Percentiles rank a stretch among this genome's conserved stretches.
phyloP scores from a whole-genome alignment of 2,329 filamentous ascomycete genomes.

The Tolypocladium album region DNA sequence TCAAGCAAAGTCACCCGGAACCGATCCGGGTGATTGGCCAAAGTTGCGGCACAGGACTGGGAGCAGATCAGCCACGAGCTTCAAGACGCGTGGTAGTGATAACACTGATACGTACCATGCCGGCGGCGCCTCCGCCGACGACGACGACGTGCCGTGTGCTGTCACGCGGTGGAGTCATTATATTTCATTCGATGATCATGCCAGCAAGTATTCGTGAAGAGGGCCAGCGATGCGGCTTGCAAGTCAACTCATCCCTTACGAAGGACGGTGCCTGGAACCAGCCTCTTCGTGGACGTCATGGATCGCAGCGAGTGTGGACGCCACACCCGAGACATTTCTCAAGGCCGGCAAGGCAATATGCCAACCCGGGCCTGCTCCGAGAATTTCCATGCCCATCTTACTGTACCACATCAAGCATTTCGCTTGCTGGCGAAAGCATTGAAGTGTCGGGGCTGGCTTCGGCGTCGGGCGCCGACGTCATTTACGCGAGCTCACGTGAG shows the following conservation, averaged over 20 bases:
- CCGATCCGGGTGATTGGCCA: slow-evolving; percentile 53
- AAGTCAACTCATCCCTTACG: not conserved
- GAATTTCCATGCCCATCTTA: not conserved
- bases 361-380: not conserved
- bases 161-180: slow-evolving; percentile 1
- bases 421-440: not conserved
- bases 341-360: not conserved
- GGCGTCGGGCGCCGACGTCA: not conserved
- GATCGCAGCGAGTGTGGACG: slow-evolving; percentile 1
- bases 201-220: not conserved
- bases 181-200: not conserved
- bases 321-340: not conserved
- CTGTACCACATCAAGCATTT: not conserved
- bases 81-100: not conserved
- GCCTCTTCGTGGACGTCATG: slow-evolving; percentile 9
- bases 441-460: not conserved
- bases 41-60: slow-evolving; percentile 54
- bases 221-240: not conserved
- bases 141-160: slow-evolving; percentile 40
- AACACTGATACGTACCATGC: slow-evolving; percentile 41
- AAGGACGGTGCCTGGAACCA: not conserved
- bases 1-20: slow-evolving; percentile 57
- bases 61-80: not conserved
- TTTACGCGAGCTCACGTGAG: slow-evolving; percentile 15
- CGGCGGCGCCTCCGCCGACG: slow-evolving; percentile 52